Base-by-base conservation (phyloP, 306 rosid genomes). In the Quercus wislizeni region DNA sequence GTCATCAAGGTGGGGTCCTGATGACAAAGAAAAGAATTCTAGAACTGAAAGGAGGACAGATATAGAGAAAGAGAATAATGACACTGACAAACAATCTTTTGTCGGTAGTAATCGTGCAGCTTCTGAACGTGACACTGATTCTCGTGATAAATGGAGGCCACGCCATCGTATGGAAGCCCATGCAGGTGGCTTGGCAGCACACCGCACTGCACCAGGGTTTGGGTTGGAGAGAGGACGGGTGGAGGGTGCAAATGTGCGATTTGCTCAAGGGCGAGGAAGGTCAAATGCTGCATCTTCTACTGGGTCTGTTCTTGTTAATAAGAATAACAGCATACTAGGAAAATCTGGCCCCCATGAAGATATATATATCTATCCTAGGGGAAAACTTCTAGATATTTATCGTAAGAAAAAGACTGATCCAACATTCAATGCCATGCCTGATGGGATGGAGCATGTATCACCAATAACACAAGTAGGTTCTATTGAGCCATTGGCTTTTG, bases 1-100 rank as follows among this genome's bases (percentile, higher is more conserved):
- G 95, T 85, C 95, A 62, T 89, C 95, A 74, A 89, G 95, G 83
- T 88, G 95, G 95, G 95, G 95, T 73, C 95, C 95, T 74, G 95
- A 91, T 80, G 95, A 91, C 68, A 91, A 89, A 80, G 95, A 91
- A 71, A 91, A 89, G 84, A 92, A 91, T 46, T 62, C 92, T 56
- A 88, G 92, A 68, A 77, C 58, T 71, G 95, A 87, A 71, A 91
- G 87, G 79, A 90, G 71, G 85, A 85, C 70, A 55, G 95, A 89
- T 25, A 41, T 54, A 69, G 95, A 89, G 81, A 88, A 79, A 81
- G 95, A 87, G 74, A 90, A 85, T 77, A 58, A 69, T 81, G 88
- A 80, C 33, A 19, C 68, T 27, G 95, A 89, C 71, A 88, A 83
- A 78, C 91, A 80, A 71, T 77, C 91, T 71, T 80, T 88, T 80